Conservation (phyloP, 2,329 filamentous ascomycete genomes). For the Trichoderma simmonsii region DNA sequence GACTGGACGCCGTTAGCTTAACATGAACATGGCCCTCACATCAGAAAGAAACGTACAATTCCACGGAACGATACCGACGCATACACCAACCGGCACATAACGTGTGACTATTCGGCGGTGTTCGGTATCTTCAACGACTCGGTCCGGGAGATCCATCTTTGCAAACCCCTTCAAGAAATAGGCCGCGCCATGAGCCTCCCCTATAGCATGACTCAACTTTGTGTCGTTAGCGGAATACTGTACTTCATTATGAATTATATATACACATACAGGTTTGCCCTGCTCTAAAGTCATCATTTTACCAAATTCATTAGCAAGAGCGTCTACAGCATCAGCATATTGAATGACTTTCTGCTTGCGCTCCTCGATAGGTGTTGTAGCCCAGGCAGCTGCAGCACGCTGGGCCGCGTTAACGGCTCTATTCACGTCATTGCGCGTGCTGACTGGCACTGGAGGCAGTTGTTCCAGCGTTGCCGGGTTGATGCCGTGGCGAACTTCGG, state of each 20-base stretch:
- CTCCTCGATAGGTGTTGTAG: background rate
- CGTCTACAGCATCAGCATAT: background rate
- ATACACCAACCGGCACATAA: constrained; percentile 37
- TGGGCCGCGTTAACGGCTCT: background rate
- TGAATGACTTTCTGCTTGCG: background rate
- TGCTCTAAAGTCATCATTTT: background rate
- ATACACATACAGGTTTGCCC: background rate
- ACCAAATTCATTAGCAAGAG: background rate
- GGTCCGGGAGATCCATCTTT: constrained; percentile 23
- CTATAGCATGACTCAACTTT: background rate
- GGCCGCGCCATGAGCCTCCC: background rate
- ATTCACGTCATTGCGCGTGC: background rate
- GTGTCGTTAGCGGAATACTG: background rate
- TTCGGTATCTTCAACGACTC: constrained; percentile 36
- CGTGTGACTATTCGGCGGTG: constrained; percentile 16
- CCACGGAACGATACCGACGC: constrained; percentile 49
- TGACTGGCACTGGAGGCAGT: background rate
- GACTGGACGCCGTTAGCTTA: background rate
- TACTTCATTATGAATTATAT: too few species aligned
- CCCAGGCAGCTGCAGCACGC: background rate
- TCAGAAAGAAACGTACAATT: constrained; percentile 39
- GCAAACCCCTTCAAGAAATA: background rate
- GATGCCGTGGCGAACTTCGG: background rate
- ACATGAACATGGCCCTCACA: background rate
- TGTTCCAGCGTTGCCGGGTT: background rate